Evolutionary conservation across 306 rosid species (phyloP).

Genomic region (Prunus mume): DNA sequence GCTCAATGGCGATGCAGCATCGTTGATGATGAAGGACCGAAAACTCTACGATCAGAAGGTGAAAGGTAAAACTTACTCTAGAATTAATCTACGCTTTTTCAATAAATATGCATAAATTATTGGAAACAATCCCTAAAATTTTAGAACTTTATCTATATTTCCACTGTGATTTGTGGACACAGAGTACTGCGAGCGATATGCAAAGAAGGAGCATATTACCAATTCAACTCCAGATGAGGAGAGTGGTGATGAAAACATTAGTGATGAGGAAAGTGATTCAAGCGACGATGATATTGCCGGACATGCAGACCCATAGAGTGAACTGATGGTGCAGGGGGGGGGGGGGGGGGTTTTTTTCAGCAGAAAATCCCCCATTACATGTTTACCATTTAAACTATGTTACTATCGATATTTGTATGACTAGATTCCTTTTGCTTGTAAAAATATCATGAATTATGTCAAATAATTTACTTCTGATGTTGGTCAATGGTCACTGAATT

Average conservation of each 20-base stretch:
- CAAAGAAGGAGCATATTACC: conserved; percentile 66
- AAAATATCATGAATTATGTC: conserved; percentile 27
- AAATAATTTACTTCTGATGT: conserved; percentile 6
- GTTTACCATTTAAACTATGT: conserved; percentile 25
- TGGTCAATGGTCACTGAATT: conserved; percentile 6
- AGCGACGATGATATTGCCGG: conserved; percentile 91
- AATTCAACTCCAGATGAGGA: conserved; percentile 69
- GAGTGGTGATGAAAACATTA: conserved; percentile 68
- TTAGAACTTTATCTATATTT: neutral
- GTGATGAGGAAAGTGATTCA: conserved; percentile 64
- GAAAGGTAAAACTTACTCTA: conserved; percentile 54
- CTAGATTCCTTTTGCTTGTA: conserved; percentile 37
- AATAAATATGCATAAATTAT: neutral
- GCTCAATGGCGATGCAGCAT: conserved; percentile 92
- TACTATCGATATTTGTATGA: conserved; percentile 30
- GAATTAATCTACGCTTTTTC: neutral
- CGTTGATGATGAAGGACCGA: conserved; percentile 89
- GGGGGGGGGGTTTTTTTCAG: no score
- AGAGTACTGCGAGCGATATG: conserved; percentile 95
- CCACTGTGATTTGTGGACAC: conserved; percentile 33
- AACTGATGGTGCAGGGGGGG: conserved; percentile 1
- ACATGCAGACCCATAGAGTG: conserved; percentile 65
- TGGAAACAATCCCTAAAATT: neutral
- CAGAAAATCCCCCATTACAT: conserved; percentile 30
- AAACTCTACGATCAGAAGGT: conserved; percentile 84